Percentiles rank a stretch among this genome's conserved stretches.
These are phyloP conservation scores for Beauveria rudraprayagi DNA, from an alignment of 2,329 filamentous ascomycete genomes.

Conservation along the genomic window DNA sequence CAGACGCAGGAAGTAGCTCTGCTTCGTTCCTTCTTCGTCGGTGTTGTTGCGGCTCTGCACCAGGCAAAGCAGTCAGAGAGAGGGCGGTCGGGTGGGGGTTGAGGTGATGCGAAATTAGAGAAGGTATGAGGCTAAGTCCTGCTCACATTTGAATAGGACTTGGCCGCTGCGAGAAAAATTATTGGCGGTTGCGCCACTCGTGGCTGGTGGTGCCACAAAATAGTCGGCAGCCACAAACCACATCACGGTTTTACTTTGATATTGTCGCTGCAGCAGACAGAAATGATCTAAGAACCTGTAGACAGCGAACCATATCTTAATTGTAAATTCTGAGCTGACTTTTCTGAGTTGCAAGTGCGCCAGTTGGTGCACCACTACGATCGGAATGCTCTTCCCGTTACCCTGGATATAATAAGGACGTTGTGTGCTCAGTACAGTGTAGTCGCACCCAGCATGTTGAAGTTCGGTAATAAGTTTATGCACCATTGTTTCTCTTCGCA, in stretches of 20 bases:
- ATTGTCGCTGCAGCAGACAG: no score
- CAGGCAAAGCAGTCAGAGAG: slow-evolving; percentile 27
- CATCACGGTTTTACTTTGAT: no score
- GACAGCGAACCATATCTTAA: no score
- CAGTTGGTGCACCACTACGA: not conserved
- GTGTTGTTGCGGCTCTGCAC: slow-evolving; percentile 27
- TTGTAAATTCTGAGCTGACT: no score
- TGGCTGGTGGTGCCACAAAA: slow-evolving; percentile 14
- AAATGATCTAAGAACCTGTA: no score
- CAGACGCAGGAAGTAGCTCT: slow-evolving; percentile 18
- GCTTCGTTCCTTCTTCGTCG: slow-evolving; percentile 20
- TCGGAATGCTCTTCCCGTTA: not conserved
- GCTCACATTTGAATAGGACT: not conserved
- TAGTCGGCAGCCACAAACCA: no score
- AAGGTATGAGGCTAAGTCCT: slow-evolving; percentile 5
- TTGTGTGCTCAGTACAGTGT: not conserved
- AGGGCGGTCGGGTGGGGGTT: slow-evolving; percentile 13
- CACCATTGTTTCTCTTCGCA: not conserved
- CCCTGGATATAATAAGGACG: not conserved
- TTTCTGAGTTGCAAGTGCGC: not conserved
- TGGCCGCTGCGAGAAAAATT: not conserved
- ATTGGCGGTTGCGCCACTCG: slow-evolving; percentile 3
- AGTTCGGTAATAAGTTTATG: not conserved
- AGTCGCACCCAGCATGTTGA: not conserved
- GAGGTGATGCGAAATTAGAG: slow-evolving; percentile 15